Evolutionary conservation across 2,329 filamentous ascomycete species (phyloP), one percentile per base, ranked within the genome.

Genomic region (Colletotrichum sansevieriae): DNA sequence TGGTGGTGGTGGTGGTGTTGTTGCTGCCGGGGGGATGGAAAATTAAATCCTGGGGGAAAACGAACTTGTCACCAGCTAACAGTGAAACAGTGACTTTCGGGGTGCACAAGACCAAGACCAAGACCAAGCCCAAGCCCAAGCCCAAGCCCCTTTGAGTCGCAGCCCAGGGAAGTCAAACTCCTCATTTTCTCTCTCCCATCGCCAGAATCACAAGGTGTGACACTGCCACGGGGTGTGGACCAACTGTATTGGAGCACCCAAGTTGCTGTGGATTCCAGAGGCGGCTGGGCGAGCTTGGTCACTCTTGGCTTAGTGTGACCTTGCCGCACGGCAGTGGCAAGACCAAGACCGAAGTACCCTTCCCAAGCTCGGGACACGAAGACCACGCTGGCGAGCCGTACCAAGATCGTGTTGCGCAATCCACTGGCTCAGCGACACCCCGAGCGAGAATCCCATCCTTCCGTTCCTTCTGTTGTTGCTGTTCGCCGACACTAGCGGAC

Each of bases 381-480:
- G 41, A 54, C 47, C 13, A 25, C 57, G 12, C 49, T 39, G 39
- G 29, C n/a, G 39, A 8, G 61, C 66, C 62, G 66, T 69, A 69
- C 66, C 63, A 69, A 69, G 62, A 61, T 61, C 43, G 66, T 61
- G 62, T 69, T 69, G 66, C 66, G 66, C 66, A 69, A 69, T 69
- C 63, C 56, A 65, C 62, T 63, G 55, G 15, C 58, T 46, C 29
- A 37, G 35, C 52, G 41, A 60, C 55, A 29, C 56, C 29, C 62
- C 62, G 29, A 29, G 29, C 62, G 18, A 54, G 59, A 62, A 43
- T 62, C 47, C 59, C 59, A 62, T 44, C 55, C 54, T 59, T 60
- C 41, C n/a, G 29, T 39, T 64, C 47, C 43, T 49, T 12, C 18
- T 37, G 55, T 25, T 59, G 55, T 43, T 47, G 39, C 56, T 65